These are phyloP conservation scores for Trichoderma asperelloides DNA, from an alignment of 495 filamentous ascomycete genomes.

Conservation along the genomic window DNA sequence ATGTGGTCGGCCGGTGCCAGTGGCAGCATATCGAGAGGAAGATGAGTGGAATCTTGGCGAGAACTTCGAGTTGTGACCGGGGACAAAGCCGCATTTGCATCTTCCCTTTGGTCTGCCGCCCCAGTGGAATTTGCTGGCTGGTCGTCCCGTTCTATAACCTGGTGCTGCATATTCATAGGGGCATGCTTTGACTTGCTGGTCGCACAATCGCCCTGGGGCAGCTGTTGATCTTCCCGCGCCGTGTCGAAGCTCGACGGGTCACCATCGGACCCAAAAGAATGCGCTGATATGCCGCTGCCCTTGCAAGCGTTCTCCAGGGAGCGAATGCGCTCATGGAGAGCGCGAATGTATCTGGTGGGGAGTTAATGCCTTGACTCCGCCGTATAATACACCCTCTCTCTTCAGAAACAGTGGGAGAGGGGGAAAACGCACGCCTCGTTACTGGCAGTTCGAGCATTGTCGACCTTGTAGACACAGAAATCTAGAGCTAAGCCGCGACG, in stretches of 20 bases:
- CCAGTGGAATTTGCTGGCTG: not conserved
- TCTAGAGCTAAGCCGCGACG: constrained; percentile 27
- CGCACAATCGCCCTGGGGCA: no score
- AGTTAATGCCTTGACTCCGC: no score
- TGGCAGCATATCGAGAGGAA: not conserved
- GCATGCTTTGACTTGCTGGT: no score
- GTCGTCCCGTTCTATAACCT: constrained; percentile 9
- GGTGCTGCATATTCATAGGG: not conserved
- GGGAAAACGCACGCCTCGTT: constrained; percentile 19
- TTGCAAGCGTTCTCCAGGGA: constrained; percentile 28
- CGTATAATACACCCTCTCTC: no score
- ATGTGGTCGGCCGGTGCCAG: not conserved
- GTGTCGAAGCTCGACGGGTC: no score
- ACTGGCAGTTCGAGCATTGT: constrained; percentile 26
- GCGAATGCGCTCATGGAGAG: constrained; percentile 29
- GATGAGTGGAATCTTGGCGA: no score
- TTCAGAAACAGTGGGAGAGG: no score
- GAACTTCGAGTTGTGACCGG: no score
- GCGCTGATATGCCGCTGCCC: constrained; percentile 24
- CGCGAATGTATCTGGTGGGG: constrained; percentile 23
- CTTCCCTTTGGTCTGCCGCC: no score
- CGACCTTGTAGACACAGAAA: constrained; percentile 32
- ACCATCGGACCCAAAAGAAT: constrained; percentile 4
- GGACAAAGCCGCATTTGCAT: no score
- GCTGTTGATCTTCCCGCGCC: no score